Conservation (phyloP, 768 basidiomycete species). For the Sistotremastrum niveocremeum region DNA sequence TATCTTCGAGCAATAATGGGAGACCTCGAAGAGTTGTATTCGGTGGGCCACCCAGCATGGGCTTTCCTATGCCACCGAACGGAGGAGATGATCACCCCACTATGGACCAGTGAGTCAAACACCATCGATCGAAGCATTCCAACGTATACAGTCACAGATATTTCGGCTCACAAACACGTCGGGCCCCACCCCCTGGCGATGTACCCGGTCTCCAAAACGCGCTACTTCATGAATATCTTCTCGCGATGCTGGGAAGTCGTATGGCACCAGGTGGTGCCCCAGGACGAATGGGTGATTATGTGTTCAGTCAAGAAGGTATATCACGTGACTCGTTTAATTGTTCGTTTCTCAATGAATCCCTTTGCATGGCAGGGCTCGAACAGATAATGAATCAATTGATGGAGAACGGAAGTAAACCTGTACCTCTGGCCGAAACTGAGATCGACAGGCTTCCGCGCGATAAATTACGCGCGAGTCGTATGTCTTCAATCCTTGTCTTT, state of each 20-base stretch:
- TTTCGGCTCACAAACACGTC: too few species aligned
- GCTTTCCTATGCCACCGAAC: too few species aligned
- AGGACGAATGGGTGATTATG: conserved; percentile 81
- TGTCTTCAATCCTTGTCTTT: conserved; percentile 14
- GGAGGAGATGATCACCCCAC: too few species aligned
- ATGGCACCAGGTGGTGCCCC: conserved; percentile 26
- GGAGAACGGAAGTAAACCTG: conserved; percentile 71
- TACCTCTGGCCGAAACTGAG: conserved; percentile 74
- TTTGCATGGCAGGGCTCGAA: conserved; percentile 43
- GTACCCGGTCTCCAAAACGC: neutral
- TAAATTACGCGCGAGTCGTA: conserved; percentile 48
- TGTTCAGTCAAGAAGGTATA: conserved; percentile 73
- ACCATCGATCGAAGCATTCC: too few species aligned
- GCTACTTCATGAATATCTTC: conserved; percentile 38
- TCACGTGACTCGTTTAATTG: neutral
- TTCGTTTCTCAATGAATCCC: neutral
- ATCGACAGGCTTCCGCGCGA: conserved; percentile 54
- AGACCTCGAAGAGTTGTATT: too few species aligned
- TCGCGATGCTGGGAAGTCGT: conserved; percentile 39
- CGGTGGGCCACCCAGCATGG: too few species aligned
- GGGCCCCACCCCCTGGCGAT: neutral
- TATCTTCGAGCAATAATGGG: too few species aligned
- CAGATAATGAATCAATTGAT: conserved; percentile 80
- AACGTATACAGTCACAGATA: too few species aligned
- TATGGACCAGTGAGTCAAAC: too few species aligned